Base-by-base conservation (phyloP, 768 basidiomycete genomes). In the Amanita pseudoporphyria region DNA sequence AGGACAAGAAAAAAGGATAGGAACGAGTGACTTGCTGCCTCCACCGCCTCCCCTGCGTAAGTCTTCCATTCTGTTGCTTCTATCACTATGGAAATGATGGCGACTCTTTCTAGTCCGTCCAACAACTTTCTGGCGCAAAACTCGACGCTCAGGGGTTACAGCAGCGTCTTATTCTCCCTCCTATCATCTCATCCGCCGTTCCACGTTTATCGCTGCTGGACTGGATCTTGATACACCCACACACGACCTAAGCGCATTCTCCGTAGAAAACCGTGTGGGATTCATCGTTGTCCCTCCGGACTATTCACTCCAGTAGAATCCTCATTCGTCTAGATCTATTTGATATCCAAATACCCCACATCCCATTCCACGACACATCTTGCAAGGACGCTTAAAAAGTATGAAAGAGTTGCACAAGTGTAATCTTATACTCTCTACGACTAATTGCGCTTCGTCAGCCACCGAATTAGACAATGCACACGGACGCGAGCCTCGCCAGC, bases 191-290 rank as follows among this genome's bases (percentile, higher is more conserved):
- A 73, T 88, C 42, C 83, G 87, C 33, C 78, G 86, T 5, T 81
- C 84, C 4, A 86, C 85, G 1, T 87, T 84, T 58, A 76, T 88
- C 54, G 86, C 84, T 24, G 86, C 86, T 10, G 86, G 87, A 5
- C 78, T 88, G 48, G 58, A 71, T 0, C 73, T 86, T 46, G 82
- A 86, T 60, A 65, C 70, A 1, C 86, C 86, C 0, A 57, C 69
- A 6, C 71, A 76, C 58, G 81, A 82, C 54, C 70, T 81, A 32
- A 79, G 77, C 52, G 81, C 81, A 2, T 68, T 81, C 44, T 40
- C 26, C 26, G 80, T 81, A 9, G 80, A 82, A 60, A 78, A 75
- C 37, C 68, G 79, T 37, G 67, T 80, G 26, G 7, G 26, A 7
- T 28, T 28, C 7, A 28, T n/a, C n/a, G n/a, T n/a, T n/a, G n/a